Base-by-base conservation (phyloP, 495 filamentous ascomycete species). In the Aspergillus affinis region DNA sequence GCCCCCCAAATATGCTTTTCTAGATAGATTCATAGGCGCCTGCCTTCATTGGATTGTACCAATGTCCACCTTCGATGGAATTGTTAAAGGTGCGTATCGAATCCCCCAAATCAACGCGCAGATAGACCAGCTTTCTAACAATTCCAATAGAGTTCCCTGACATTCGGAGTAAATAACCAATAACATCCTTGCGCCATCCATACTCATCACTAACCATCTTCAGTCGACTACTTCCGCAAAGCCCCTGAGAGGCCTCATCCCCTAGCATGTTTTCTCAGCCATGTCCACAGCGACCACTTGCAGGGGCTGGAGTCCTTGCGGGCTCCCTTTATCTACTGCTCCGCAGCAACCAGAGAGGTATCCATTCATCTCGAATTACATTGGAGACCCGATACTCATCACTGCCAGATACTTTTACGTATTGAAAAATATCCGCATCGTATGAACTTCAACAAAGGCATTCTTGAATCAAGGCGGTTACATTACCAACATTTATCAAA, bases 261-360 rank as follows among this genome's bases (percentile, higher is more conserved):
- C 2, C 69, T 95, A 48, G 92, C 90, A 17, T 96, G 90, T 69
- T 96, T 98, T 68, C 80, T 98, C 45, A 93, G 89, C 67, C 93
- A 98, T 82, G 87, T 96, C 12, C 93, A 97, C 69, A 95, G 88
- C 58, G 93, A 97, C 62, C 93, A 98, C 72, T 81, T 97, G 7
- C 83, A 82, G 58, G 93, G 93, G 0, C 81, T 97, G 27, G 93
- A 97, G 67, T 86, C 78, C 52, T 80, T 89, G 52, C 83, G 83
- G 36, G 81, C 88, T 23, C 88, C 90, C 0, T 96, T 95, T 64
- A 84, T 98, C 49, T 96, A 96, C 71, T 97, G 93, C 73, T 97
- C 93, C 10, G 81, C 87, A 2, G 88, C 89, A 4, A 97, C 93
- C 0, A 85, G 82, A 65, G 89, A 93, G 72, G 86, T 92, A 72